A percentile compares a stretch with the other conserved stretches of the same genome.
These are phyloP conservation scores for Nigrograna mackinnonii DNA, from an alignment of 2,329 filamentous ascomycete genomes.

Conservation along the genomic window DNA sequence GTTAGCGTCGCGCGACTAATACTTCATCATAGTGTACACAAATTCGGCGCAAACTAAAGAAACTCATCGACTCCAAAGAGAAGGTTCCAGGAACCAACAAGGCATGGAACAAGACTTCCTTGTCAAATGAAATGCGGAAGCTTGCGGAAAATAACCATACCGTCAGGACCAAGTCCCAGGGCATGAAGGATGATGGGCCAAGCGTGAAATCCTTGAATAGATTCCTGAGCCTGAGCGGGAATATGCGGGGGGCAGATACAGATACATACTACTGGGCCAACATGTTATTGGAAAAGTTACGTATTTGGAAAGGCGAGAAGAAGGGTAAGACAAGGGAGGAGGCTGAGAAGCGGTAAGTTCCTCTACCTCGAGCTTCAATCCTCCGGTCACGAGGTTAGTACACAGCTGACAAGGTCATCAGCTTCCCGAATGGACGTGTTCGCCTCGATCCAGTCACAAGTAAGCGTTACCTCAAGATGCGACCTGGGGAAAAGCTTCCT, in stretches of 20 bases:
- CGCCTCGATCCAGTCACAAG: too few species aligned
- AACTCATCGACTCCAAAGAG: constrained; percentile 14
- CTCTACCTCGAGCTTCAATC: background rate
- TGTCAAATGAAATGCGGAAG: constrained; percentile 11
- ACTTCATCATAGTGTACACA: constrained; percentile 8
- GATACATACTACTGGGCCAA: constrained; percentile 20
- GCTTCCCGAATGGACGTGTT: too few species aligned
- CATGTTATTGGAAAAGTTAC: constrained; percentile 20
- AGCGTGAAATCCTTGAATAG: constrained; percentile 6
- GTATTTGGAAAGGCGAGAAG: constrained; percentile 21
- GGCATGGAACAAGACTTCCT: constrained; percentile 14
- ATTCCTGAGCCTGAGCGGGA: constrained; percentile 17
- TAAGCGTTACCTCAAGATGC: too few species aligned
- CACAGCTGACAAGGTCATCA: too few species aligned
- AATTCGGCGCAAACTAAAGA: constrained; percentile 18
- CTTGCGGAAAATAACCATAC: constrained; percentile 10
- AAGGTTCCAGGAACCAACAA: constrained; percentile 15
- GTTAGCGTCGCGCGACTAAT: background rate
- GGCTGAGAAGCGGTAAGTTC: constrained; percentile 16
- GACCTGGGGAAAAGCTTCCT: too few species aligned
- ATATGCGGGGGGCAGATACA: constrained; percentile 20
- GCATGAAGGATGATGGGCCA: constrained; percentile 7
- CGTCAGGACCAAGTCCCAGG: constrained; percentile 7
- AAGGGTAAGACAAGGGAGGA: constrained; percentile 18
- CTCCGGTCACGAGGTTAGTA: too few species aligned